phyloP scores from a whole-genome alignment of 1,284 basidiomycete genomes.

The Volvariella surrecta region DNA sequence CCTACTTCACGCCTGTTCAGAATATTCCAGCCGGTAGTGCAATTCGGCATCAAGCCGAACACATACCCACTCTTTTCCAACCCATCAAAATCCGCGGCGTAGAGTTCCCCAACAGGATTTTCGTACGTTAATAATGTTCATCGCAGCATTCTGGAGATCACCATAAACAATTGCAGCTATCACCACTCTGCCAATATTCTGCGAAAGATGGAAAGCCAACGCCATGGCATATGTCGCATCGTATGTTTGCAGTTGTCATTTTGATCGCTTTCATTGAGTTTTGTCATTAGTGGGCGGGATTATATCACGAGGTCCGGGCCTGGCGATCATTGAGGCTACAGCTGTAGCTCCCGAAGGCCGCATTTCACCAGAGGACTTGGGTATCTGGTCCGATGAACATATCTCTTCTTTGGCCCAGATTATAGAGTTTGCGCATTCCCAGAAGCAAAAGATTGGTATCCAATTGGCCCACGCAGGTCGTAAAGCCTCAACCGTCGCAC shows the following conservation, averaged over 20 bases:
- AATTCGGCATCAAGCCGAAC: slow-evolving; percentile 27
- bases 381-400: slow-evolving; percentile 75
- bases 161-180: slow-evolving; percentile 17
- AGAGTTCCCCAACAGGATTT: slow-evolving; percentile 61
- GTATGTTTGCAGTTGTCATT: slow-evolving; percentile 14
- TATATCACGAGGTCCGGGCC: slow-evolving; percentile 37
- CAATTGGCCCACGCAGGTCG: slow-evolving; percentile 80
- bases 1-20: slow-evolving; percentile 51
- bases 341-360: slow-evolving; percentile 54
- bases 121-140: slow-evolving; percentile 24
- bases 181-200: slow-evolving; percentile 57
- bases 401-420: slow-evolving; percentile 59
- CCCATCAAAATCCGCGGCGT: slow-evolving; percentile 51
- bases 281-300: slow-evolving; percentile 35
- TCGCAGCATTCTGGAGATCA: not conserved
- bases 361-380: slow-evolving; percentile 40
- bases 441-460: slow-evolving; percentile 64
- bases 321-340: slow-evolving; percentile 53
- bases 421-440: slow-evolving; percentile 69
- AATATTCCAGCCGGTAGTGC: slow-evolving; percentile 41
- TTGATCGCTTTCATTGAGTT: not conserved
- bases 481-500: slow-evolving; percentile 53
- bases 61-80: slow-evolving; percentile 51
- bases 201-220: slow-evolving; percentile 39
- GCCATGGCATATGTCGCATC: slow-evolving; percentile 27